Evolutionary conservation across 2,329 filamentous ascomycete genomes (phyloP), one percentile per base, ranked within the genome.

Genomic region (Chaetomiaceae sp.): DNA sequence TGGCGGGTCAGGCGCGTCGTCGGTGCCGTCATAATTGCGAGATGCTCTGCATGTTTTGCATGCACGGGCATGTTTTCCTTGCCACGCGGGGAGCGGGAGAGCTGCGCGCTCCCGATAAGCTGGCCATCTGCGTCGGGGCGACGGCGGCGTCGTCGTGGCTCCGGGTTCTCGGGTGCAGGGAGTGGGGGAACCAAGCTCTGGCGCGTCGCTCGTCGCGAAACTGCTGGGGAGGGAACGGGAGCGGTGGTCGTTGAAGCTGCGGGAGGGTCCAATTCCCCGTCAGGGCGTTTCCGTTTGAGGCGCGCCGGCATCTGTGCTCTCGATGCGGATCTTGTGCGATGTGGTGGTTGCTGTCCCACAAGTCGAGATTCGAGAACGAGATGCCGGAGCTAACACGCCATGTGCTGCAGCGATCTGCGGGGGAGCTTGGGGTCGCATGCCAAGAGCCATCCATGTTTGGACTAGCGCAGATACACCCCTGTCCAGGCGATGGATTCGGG

Each of bases 111-210:
- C n/a, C 42, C 43, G 40, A 40, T 14, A 12, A 42, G 36, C 20
- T 59, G 46, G 19, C 45, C 52, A 40, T 51, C 53, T 23, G 53
- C 22, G 25, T 52, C 56, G 34, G 48, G 42, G 7, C 61, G 61
- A 34, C 61, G 61, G 37, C 60, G 59, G 14, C 63, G 63, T 7
- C 64, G 62, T 50, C 60, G 58, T n/a, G 62, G 65, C 48, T 63
- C 62, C 12, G 63, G 62, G 31, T 67, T 63, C 51, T 64, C 60
- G 59, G 63, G 65, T 44, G 67, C 63, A 31, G 66, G 61, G 39
- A 65, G 68, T 47, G 69, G 68, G 55, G 68, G 59, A 40, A 65
- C 65, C 47, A 69, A 68, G 9, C 66, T 61, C 46, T 66, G 66
- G 51, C 68, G 69, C 61, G 68, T 71, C 47, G 63, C 63, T 59